A percentile compares a stretch with the other conserved stretches of the same genome.
These are phyloP conservation scores for Beauveria pseudobassiana DNA, from an alignment of 2,329 filamentous ascomycete genomes.

Conservation along the genomic window DNA sequence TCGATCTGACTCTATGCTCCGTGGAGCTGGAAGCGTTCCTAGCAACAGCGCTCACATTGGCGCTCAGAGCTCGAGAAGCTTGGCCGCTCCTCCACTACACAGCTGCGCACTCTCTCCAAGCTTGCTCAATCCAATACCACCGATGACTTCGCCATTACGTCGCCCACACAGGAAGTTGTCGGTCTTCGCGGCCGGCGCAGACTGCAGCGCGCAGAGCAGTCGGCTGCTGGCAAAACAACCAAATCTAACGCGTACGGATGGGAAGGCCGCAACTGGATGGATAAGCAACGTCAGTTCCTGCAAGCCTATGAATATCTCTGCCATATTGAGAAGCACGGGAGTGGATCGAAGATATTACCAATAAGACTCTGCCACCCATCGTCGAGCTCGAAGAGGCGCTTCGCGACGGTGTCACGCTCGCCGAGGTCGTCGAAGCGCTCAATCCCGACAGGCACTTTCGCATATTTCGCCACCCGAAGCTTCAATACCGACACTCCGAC, in stretches of 20 bases:
- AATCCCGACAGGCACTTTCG: slow-evolving; percentile 67
- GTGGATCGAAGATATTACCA: slow-evolving; percentile 91
- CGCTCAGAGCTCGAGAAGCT: slow-evolving; percentile 70
- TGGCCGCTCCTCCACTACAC: slow-evolving; percentile 81
- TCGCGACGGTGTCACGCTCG: slow-evolving; percentile 86
- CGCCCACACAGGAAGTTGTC: slow-evolving; percentile 74
- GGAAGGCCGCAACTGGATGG: slow-evolving; percentile 93
- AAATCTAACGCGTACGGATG: slow-evolving; percentile 56
- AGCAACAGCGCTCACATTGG: slow-evolving; percentile 40
- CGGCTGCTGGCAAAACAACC: slow-evolving; percentile 37
- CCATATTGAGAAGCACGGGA: slow-evolving; percentile 97
- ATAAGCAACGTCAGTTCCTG: slow-evolving; percentile 92
- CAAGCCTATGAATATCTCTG: slow-evolving; percentile 98
- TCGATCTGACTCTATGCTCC: slow-evolving; percentile 46
- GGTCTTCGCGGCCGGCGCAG: slow-evolving; percentile 78
- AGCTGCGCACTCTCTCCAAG: slow-evolving; percentile 79
- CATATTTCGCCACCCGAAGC: slow-evolving; percentile 77
- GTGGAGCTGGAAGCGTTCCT: slow-evolving; percentile 25
- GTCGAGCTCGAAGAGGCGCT: slow-evolving; percentile 90
- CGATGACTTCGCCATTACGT: slow-evolving; percentile 74
- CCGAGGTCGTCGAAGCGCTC: slow-evolving; percentile 86
- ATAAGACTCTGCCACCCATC: slow-evolving; percentile 80
- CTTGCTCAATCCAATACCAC: slow-evolving; percentile 67
- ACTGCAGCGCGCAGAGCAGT: slow-evolving; percentile 64
- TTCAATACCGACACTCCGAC: slow-evolving; percentile 94